phyloP scores from a whole-genome alignment of 345 rosid genomes.

The Salix udensis region DNA sequence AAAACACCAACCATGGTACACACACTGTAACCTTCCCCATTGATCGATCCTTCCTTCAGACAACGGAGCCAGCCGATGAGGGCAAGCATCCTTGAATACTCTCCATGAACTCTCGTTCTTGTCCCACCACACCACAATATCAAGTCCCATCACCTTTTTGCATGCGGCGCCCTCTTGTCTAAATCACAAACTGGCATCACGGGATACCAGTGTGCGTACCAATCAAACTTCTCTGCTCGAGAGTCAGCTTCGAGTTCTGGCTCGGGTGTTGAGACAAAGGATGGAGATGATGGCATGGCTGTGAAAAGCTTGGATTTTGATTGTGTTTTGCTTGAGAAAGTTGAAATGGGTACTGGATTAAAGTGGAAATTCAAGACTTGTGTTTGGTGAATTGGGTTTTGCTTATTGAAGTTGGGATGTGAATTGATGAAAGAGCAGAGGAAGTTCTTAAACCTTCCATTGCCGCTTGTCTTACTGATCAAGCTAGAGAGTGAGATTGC shows the following conservation, averaged over 20 bases:
- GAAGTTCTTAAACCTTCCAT: constrained; percentile 42
- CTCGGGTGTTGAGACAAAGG: constrained; percentile 15
- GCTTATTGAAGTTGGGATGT: constrained; percentile 10
- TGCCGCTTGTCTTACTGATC: not conserved
- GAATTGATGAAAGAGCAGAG: constrained; percentile 20
- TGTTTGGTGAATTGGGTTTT: constrained; percentile 23
- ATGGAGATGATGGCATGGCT: constrained; percentile 35
- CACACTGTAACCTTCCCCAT: constrained; percentile 73
- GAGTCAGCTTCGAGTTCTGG: constrained; percentile 20
- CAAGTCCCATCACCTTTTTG: constrained; percentile 69
- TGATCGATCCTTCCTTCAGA: constrained; percentile 82
- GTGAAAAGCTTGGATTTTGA: constrained; percentile 25
- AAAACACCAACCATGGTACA: constrained; percentile 92
- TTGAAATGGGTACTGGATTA: constrained; percentile 8
- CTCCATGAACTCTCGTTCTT: constrained; percentile 49
- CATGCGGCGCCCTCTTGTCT: constrained; percentile 68
- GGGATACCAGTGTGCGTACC: constrained; percentile 71
- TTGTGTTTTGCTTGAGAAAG: not conserved
- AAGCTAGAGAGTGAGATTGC: constrained; percentile 12
- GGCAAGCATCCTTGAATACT: constrained; percentile 36
- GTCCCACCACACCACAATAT: constrained; percentile 85
- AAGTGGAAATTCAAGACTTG: constrained; percentile 11
- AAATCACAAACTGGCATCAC: constrained; percentile 73
- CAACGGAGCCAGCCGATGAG: constrained; percentile 39
- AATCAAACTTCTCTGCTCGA: constrained; percentile 47